Conservation (phyloP, 2,329 filamentous ascomycete species). For the Exophiala phaeomuriformis region DNA sequence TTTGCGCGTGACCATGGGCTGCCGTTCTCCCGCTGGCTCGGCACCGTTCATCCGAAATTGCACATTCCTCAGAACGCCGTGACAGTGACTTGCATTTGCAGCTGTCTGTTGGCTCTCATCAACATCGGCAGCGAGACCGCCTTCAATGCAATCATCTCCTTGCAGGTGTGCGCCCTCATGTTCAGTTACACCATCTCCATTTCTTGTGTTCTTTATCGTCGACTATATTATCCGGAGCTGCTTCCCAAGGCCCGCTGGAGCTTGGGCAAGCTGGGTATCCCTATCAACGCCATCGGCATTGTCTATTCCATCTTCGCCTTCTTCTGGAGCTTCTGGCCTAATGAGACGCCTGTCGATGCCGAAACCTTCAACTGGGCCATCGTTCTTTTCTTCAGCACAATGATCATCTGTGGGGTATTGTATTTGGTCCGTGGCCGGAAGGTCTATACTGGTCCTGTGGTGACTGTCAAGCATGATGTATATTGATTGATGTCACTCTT, state of each 20-base stretch:
- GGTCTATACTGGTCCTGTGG: slow-evolving; percentile 32
- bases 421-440: slow-evolving; percentile 32
- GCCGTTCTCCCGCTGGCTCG: slow-evolving; percentile 37
- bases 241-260: slow-evolving; percentile 38
- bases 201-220: slow-evolving; percentile 39
- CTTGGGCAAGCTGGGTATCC: slow-evolving; percentile 35
- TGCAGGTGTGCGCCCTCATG: slow-evolving; percentile 43
- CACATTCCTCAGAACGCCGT: slow-evolving; percentile 24
- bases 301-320: slow-evolving; percentile 35
- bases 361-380: slow-evolving; percentile 45
- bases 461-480: slow-evolving; percentile 21
- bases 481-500: not conserved
- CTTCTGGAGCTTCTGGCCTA: slow-evolving; percentile 46
- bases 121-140: slow-evolving; percentile 22
- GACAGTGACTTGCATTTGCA: slow-evolving; percentile 15
- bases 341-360: slow-evolving; percentile 29
- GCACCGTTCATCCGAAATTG: slow-evolving; percentile 11
- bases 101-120: slow-evolving; percentile 17
- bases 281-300: slow-evolving; percentile 32
- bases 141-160: slow-evolving; percentile 33
- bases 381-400: slow-evolving; percentile 39
- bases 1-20: slow-evolving; percentile 41
- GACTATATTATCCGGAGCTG: slow-evolving; percentile 33
- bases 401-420: slow-evolving; percentile 36
- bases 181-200: slow-evolving; percentile 47